phyloP scores from a whole-genome alignment of 1,139 yeast species.

The Torulaspora pretoriensis region DNA sequence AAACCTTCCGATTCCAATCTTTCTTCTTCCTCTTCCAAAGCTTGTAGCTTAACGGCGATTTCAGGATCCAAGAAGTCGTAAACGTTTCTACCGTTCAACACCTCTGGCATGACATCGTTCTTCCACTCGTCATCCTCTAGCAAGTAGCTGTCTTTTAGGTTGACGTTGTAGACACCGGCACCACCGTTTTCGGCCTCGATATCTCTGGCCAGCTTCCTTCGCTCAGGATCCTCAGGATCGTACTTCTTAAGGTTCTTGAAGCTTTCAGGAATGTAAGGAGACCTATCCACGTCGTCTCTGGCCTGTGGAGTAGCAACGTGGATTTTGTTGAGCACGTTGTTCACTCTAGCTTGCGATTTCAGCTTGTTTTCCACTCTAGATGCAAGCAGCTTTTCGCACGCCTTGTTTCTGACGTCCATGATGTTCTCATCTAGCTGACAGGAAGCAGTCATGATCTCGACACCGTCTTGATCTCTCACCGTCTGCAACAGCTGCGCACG shows the following conservation, averaged over 20 bases:
- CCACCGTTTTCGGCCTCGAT: slow-evolving; percentile 95
- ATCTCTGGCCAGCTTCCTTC: slow-evolving; percentile 80
- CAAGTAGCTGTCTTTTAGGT: slow-evolving; percentile 84
- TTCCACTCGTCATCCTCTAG: slow-evolving; percentile 97
- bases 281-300: slow-evolving; percentile 80
- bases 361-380: slow-evolving; percentile 96
- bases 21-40: slow-evolving; percentile 96
- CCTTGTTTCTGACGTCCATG: slow-evolving; percentile 93
- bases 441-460: slow-evolving; percentile 88
- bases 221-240: slow-evolving; percentile 74
- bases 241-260: slow-evolving; percentile 57
- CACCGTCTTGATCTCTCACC: slow-evolving; percentile 63
- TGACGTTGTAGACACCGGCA: slow-evolving; percentile 94
- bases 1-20: slow-evolving; percentile 90
- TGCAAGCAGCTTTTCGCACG: slow-evolving; percentile 92
- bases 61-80: slow-evolving; percentile 97
- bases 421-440: slow-evolving; percentile 94
- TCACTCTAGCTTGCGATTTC: slow-evolving; percentile 87
- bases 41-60: slow-evolving; percentile 86
- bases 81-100: slow-evolving; percentile 91
- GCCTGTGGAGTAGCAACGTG: slow-evolving; percentile 89
- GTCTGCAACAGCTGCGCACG: slow-evolving; percentile 68
- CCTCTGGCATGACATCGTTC: slow-evolving; percentile 94
- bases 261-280: slow-evolving; percentile 77
- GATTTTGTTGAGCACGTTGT: slow-evolving; percentile 86